Evolutionary conservation across 1,284 basidiomycete species (phyloP).

Genomic region (Hortiboletus rubellus): DNA sequence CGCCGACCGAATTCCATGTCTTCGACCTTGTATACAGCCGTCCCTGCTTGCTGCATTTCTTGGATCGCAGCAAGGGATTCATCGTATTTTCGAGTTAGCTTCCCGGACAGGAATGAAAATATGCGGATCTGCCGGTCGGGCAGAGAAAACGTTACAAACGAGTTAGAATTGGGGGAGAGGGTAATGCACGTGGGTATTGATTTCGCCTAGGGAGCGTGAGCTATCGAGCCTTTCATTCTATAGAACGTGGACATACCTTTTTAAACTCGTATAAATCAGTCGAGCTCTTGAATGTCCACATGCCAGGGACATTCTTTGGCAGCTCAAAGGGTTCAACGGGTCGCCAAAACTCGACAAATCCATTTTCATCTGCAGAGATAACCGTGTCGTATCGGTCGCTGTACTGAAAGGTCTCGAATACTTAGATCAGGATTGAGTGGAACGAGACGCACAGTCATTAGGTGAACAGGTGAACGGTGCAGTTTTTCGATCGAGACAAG

Average conservation of each 20-base stretch:
- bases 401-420: slow-evolving; percentile 56
- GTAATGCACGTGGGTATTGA: slow-evolving; percentile 89
- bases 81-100: slow-evolving; percentile 91
- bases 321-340: slow-evolving; percentile 83
- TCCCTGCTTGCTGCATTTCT: slow-evolving; percentile 97
- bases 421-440: background rate
- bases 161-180: slow-evolving; percentile 83
- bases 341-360: slow-evolving; percentile 97
- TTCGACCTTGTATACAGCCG: slow-evolving; percentile 87
- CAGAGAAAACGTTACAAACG: slow-evolving; percentile 91
- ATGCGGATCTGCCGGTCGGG: slow-evolving; percentile 92
- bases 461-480: slow-evolving; percentile 86
- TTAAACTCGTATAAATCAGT: slow-evolving; percentile 99
- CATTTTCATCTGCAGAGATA: slow-evolving; percentile 91
- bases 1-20: slow-evolving; percentile 99
- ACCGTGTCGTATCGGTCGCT: slow-evolving; percentile 89
- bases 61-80: slow-evolving; percentile 91
- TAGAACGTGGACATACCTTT: slow-evolving; percentile 60
- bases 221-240: background rate
- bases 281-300: slow-evolving; percentile 90
- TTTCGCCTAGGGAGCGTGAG: slow-evolving; percentile 62
- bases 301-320: slow-evolving; percentile 72
- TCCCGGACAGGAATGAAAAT: slow-evolving; percentile 90
- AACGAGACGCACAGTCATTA: slow-evolving; percentile 74
- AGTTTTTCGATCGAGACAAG: slow-evolving; percentile 74